These are phyloP conservation scores for Kwoniella botswanensis DNA, from an alignment of 768 basidiomycete genomes.

Conservation along the genomic window DNA sequence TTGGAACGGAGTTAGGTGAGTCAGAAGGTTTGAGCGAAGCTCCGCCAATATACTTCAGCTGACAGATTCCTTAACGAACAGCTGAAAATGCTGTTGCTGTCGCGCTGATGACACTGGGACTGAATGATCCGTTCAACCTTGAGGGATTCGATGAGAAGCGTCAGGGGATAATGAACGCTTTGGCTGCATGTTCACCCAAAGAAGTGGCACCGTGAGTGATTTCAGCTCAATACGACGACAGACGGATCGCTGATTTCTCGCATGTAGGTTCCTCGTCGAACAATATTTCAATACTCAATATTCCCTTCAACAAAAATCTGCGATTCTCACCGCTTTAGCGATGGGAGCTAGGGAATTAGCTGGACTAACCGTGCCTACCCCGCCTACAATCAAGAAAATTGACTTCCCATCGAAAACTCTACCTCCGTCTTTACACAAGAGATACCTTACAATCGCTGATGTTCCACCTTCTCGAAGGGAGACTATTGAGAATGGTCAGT, in stretches of 20 bases:
- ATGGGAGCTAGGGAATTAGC: constrained; percentile 84
- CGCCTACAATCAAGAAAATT: constrained; percentile 49
- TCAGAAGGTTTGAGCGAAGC: neutral
- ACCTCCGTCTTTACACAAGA: constrained; percentile 72
- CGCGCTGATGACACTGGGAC: constrained; percentile 69
- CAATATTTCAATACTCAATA: constrained; percentile 95
- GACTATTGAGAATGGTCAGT: constrained; percentile 38
- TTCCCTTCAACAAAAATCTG: constrained; percentile 80
- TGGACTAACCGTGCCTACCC: constrained; percentile 59
- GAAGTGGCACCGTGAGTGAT: constrained; percentile 76
- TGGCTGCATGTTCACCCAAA: constrained; percentile 77
- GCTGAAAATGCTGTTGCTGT: constrained; percentile 91
- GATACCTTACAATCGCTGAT: constrained; percentile 65
- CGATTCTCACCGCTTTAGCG: constrained; percentile 83
- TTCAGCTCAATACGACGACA: neutral
- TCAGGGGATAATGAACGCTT: constrained; percentile 75
- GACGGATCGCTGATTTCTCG: neutral
- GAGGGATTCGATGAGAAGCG: constrained; percentile 75
- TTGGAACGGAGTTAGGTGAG: constrained; percentile 84
- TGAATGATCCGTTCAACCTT: constrained; percentile 86
- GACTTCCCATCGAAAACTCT: constrained; percentile 83
- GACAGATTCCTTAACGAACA: constrained; percentile 54
- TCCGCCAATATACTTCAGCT: neutral
- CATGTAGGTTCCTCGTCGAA: constrained; percentile 74
- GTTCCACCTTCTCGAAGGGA: constrained; percentile 9